Evolutionary conservation across 805 yeast species (phyloP).

Genomic region (Starmera quercuum): DNA sequence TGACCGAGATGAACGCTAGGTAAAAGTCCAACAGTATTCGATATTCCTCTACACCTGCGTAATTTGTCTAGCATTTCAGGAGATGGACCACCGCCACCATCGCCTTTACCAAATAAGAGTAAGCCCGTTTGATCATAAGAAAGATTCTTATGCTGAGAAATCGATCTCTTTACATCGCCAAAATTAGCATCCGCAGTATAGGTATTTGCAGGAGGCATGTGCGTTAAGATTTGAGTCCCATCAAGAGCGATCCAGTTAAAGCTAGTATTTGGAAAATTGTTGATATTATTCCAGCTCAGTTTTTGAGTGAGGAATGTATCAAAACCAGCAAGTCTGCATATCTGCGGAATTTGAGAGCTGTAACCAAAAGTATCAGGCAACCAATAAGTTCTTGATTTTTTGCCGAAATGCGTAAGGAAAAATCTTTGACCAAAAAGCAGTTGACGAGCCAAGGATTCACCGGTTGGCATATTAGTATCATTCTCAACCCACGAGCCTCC

Average conservation of each 20-base stretch:
- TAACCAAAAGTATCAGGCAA: conserved; percentile 97
- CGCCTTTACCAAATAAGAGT: conserved; percentile 87
- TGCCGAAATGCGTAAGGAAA: conserved; percentile 72
- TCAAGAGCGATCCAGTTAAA: conserved; percentile 95
- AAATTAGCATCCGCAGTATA: conserved; percentile 90
- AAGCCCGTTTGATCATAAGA: conserved; percentile 76
- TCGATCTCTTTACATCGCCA: conserved; percentile 83
- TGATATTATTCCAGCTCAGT: conserved; percentile 93
- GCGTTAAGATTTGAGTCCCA: conserved; percentile 87
- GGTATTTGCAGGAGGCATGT: conserved; percentile 97
- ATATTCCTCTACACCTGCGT: conserved; percentile 83
- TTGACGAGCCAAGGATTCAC: conserved; percentile 86
- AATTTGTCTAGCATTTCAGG: conserved; percentile 89
- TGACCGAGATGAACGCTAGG: conserved; percentile 78
- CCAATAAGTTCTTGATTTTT: conserved; percentile 77
- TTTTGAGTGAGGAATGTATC: conserved; percentile 86
- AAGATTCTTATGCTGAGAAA: conserved; percentile 74
- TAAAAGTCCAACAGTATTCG: conserved; percentile 70
- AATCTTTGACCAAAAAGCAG: conserved; percentile 86
- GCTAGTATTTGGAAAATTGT: conserved; percentile 80
- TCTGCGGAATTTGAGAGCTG: conserved; percentile 90
- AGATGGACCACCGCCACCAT: conserved; percentile 98
- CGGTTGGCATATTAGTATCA: conserved; percentile 93
- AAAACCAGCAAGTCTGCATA: conserved; percentile 82
- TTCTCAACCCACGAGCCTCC: conserved; percentile 99